Evolutionary conservation across 768 basidiomycete species (phyloP), one percentile per base, ranked within the genome.

Genomic region (Suillus plorans): DNA sequence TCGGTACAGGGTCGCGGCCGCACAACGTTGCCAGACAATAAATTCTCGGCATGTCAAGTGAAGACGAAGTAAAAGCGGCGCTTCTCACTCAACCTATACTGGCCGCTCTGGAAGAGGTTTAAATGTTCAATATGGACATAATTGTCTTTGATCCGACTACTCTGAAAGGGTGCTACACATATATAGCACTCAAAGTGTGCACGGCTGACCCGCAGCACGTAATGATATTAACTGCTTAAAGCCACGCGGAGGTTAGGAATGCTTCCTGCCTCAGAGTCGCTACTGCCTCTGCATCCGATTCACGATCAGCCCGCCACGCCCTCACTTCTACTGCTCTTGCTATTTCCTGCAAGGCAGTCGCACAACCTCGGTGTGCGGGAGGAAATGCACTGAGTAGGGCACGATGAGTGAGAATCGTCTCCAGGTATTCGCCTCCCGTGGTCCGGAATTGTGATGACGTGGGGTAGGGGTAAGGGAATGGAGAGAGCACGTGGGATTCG

Each of bases 371-470:
- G 78, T 92, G 91, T 13, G 80, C 87, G 62, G 80, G 78, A 22
- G 91, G 90, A 71, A 80, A 87, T 12, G 87, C 84, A 67, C 76
- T 79, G 66, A 88, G 80, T 44, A 89, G 84, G 72, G 89, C 86
- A 72, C 91, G 89, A 78, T 93, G 91, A 0, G 86, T 86, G 76
- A 91, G 90, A 70, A 93, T 87, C 60, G 84, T 81, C 71, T 93
- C 91, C 76, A 93, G 84, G 71, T 91, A 93, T 64, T 85, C 89
- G 69, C 90, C 90, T 77, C 84, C 82, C 56, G 88, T 89, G 63
- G 88, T 91, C 69, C 76, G 75, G 64, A 80, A 77, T 9, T 64
- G 69, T 57, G 67, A 74, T 63, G 72, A 63, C 13, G 58, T 63
- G 68, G 75, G 75, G 22, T 76, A 76, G 0, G 75, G 75, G 58